Percentiles rank a stretch among this genome's conserved stretches.
Conservation (phyloP, 257 asterid genomes). For the Nicotiana obtusifolia region DNA sequence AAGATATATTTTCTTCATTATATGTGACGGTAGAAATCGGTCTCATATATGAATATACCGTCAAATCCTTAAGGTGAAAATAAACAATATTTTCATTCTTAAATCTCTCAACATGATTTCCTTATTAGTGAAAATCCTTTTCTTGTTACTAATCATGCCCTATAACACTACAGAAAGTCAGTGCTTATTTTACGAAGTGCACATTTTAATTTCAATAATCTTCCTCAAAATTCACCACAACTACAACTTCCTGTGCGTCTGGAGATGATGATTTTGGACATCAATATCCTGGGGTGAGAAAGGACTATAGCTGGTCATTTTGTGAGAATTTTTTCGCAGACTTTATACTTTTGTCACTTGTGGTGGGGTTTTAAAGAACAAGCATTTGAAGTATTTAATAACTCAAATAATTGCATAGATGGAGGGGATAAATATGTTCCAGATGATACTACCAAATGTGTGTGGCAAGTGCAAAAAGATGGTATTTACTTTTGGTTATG, state of each 20-base stretch:
- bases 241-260: background rate
- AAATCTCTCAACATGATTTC: too few relatives aligned
- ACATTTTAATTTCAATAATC: background rate
- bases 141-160: background rate
- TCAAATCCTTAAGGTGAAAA: too few relatives aligned
- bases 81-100: too few relatives aligned
- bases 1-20: background rate
- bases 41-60: too few relatives aligned
- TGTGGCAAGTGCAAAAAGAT: background rate
- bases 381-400: background rate
- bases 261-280: background rate
- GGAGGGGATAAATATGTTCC: background rate
- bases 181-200: background rate
- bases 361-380: background rate
- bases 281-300: background rate
- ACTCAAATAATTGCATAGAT: background rate
- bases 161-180: background rate
- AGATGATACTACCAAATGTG: background rate
- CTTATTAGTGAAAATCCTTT: too few relatives aligned
- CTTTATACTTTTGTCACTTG: conserved; percentile 4
- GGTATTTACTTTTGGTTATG: background rate
- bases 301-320: background rate
- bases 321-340: background rate
- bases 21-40: background rate
- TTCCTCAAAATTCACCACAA: background rate